A percentile compares a stretch with the other conserved stretches of the same genome.
Conservation (phyloP, 805 yeast genomes). For the Schwanniomyces vanrijiae region DNA sequence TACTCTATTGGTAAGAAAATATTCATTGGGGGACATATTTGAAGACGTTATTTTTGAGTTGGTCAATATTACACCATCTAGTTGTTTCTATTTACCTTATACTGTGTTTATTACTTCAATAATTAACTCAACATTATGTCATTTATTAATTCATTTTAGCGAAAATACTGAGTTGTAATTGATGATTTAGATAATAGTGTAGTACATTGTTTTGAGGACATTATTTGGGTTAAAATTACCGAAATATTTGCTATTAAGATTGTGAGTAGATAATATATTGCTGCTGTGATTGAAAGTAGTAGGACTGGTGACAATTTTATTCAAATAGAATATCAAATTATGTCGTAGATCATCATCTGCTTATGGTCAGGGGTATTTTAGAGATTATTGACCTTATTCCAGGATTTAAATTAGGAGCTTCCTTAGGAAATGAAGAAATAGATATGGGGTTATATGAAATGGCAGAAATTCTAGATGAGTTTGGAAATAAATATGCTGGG, state of each 20-base stretch:
- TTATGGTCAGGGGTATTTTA: conserved; percentile 50
- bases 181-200: conserved; percentile 49
- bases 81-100: conserved; percentile 48
- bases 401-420: conserved; percentile 46
- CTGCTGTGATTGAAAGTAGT: conserved; percentile 44
- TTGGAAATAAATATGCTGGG: conserved; percentile 31
- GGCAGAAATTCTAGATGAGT: conserved; percentile 47
- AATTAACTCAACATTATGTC: conserved; percentile 39
- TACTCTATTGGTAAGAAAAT: conserved; percentile 37
- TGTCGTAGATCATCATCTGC: conserved; percentile 40
- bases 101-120: conserved; percentile 44
- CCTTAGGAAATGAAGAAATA: conserved; percentile 47
- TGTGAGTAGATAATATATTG: conserved; percentile 45
- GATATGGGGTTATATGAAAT: conserved; percentile 53
- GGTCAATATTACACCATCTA: conserved; percentile 48
- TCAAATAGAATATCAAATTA: conserved; percentile 48
- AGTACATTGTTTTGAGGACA: conserved; percentile 51
- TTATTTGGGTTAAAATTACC: conserved; percentile 39
- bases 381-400: conserved; percentile 52
- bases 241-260: conserved; percentile 47
- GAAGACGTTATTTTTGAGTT: conserved; percentile 48
- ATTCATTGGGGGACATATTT: conserved; percentile 43
- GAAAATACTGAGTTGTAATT: conserved; percentile 38
- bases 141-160: conserved; percentile 33
- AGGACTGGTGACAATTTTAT: conserved; percentile 47